Conservation (phyloP, 371 early-diverging fungal species). For the Saksenaea vasiformis region DNA sequence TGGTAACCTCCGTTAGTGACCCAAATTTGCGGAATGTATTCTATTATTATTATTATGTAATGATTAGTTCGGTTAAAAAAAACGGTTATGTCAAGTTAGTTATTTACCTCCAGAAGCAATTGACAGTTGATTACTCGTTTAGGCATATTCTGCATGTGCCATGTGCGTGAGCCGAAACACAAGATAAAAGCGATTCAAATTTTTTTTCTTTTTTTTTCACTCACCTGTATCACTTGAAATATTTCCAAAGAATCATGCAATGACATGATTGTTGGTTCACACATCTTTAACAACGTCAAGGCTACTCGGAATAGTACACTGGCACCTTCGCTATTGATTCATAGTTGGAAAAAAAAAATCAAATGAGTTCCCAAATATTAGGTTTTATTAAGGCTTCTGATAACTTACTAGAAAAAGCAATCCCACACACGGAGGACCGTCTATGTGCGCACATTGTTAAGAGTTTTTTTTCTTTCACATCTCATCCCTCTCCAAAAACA, state of each 20-base stretch:
- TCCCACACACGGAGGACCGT: slow-evolving; percentile 80
- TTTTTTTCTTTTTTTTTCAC: background rate
- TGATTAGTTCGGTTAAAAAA: background rate
- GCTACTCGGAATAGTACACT: slow-evolving; percentile 75
- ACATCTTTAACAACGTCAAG: slow-evolving; percentile 66
- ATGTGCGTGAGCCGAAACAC: background rate
- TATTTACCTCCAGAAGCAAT: slow-evolving; percentile 57
- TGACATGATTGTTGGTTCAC: slow-evolving; percentile 57
- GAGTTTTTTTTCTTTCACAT: background rate
- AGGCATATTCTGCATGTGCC: slow-evolving; percentile 55
- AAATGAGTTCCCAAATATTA: background rate
- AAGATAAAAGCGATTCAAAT: too few relatives aligned
- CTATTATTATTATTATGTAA: slow-evolving; percentile 25
- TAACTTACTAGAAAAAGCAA: slow-evolving; percentile 70
- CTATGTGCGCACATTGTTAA: slow-evolving; percentile 17
- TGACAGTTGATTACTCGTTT: slow-evolving; percentile 68
- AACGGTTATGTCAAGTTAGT: background rate
- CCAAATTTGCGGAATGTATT: slow-evolving; percentile 44
- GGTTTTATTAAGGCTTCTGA: slow-evolving; percentile 2
- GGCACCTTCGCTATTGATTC: slow-evolving; percentile 59
- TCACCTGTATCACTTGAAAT: slow-evolving; percentile 58
- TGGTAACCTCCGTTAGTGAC: slow-evolving; percentile 48
- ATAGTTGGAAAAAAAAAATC: background rate
- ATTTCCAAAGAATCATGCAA: slow-evolving; percentile 63
- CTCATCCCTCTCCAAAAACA: background rate